phyloP scores from a whole-genome alignment of 2,329 filamentous ascomycete genomes.

The Emergomyces orientalis region DNA sequence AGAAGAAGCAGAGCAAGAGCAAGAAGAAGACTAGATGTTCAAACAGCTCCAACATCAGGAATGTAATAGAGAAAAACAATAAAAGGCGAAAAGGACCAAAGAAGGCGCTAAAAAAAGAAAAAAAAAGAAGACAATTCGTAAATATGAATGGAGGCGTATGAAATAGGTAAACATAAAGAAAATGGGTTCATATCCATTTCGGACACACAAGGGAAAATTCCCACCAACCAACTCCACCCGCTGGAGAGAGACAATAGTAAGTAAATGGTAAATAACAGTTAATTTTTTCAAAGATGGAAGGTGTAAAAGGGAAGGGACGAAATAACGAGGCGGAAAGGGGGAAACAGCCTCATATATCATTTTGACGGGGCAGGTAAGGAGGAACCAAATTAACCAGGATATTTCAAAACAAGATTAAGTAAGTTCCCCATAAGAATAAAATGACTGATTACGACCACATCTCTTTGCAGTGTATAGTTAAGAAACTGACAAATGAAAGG shows the following conservation, averaged over 20 bases:
- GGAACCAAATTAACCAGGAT: not conserved
- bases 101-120: not conserved
- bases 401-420: not conserved
- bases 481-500: not conserved
- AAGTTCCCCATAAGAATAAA: not conserved
- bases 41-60: not conserved
- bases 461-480: not conserved
- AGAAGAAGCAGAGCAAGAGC: not conserved
- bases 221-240: slow-evolving; percentile 8
- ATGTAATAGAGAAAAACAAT: not conserved
- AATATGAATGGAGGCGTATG: not conserved
- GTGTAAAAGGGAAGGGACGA: not conserved
- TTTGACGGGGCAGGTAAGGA: not conserved
- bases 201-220: not conserved
- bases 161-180: not conserved
- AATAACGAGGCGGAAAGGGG: not conserved
- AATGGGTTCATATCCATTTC: not conserved
- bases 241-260: slow-evolving; percentile 1
- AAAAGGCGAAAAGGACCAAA: not conserved
- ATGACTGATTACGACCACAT: not conserved
- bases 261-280: not conserved
- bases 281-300: not conserved
- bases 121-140: not conserved
- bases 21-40: not conserved
- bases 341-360: not conserved